Evolutionary conservation across 306 rosid species (phyloP), one percentile per base, ranked within the genome.

Genomic region (Hippophae gyantsensis): DNA sequence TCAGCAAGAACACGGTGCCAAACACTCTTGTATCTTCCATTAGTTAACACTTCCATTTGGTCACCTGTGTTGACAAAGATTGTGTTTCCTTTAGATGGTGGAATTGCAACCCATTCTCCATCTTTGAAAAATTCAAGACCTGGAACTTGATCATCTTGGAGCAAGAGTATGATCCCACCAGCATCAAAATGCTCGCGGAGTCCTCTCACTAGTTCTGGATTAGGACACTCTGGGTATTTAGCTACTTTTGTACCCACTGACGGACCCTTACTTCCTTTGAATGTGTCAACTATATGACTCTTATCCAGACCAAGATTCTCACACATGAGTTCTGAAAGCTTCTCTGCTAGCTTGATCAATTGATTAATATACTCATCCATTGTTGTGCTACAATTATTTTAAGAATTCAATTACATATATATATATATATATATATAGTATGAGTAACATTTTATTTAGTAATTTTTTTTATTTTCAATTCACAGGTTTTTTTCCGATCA

Each of bases 131-230:
- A 90, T 59, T 79, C 85, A 1, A 83, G 79, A 7, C 97, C 97
- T 0, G 95, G 95, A 3, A 90, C 84, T 67, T 76, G 65, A 65
- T 90, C 95, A 67, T 90, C 97, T 71, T 90, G 97, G 10, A 90
- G 95, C 56, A 90, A 52, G n/a, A 90, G 77, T 44, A 90, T 86
- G 56, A 90, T 90, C 9, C 97, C 97, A 56, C 97, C 97, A 3
- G 95, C 97, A 69, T 90, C 97, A 9, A 95, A 86, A 79, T 86
- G 95, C 66, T 86, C 97, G 52, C 97, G 73, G 1, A 90, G 86
- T 18, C 97, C 97, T 71, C 88, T 80, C 43, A 90, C 95, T 2
- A 58, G 48, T 45, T 80, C 86, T 58, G 94, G 95, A 0, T 62
- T 66, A 18, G 86, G 86, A 62, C 86, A 83, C 13, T 82, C 57